Conservation (phyloP, 208 protist genomes). For the Crithidia bombi region DNA sequence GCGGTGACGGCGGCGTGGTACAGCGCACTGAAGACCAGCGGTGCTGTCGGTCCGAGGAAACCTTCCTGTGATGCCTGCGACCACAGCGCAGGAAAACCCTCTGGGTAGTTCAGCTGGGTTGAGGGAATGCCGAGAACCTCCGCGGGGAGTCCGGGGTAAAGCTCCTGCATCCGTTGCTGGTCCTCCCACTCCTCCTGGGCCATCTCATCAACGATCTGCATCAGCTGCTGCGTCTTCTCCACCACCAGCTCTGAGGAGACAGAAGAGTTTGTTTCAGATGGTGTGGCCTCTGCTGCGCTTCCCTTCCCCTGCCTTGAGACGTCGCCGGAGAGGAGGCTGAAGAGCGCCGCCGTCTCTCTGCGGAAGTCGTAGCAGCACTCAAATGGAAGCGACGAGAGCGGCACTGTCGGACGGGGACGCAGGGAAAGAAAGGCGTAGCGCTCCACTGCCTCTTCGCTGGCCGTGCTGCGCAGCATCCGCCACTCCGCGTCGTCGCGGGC, state of each 20-base stretch:
- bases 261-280: background rate
- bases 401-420: slow-evolving; percentile 9
- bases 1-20: slow-evolving; percentile 12
- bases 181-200: slow-evolving; percentile 13
- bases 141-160: slow-evolving; percentile 13
- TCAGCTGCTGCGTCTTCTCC: slow-evolving; percentile 1
- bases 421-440: slow-evolving; percentile 31
- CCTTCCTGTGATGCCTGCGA: slow-evolving; percentile 2
- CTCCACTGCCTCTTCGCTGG: slow-evolving; percentile 27
- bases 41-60: background rate
- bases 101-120: slow-evolving; percentile 18
- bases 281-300: background rate
- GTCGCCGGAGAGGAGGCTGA: background rate
- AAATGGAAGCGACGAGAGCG: slow-evolving; percentile 20
- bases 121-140: slow-evolving; percentile 19
- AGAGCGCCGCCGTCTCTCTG: slow-evolving; percentile 3
- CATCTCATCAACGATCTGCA: slow-evolving; percentile 11
- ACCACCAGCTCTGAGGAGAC: background rate
- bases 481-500: slow-evolving; percentile 23
- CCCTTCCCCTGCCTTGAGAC: background rate
- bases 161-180: slow-evolving; percentile 6
- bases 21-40: background rate
- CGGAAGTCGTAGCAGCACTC: slow-evolving; percentile 29
- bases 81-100: slow-evolving; percentile 21
- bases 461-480: slow-evolving; percentile 16